Evolutionary conservation across 2,329 filamentous ascomycete species (phyloP), one percentile per base, ranked within the genome.

Genomic region (Macrophomina pseudophaseolina): DNA sequence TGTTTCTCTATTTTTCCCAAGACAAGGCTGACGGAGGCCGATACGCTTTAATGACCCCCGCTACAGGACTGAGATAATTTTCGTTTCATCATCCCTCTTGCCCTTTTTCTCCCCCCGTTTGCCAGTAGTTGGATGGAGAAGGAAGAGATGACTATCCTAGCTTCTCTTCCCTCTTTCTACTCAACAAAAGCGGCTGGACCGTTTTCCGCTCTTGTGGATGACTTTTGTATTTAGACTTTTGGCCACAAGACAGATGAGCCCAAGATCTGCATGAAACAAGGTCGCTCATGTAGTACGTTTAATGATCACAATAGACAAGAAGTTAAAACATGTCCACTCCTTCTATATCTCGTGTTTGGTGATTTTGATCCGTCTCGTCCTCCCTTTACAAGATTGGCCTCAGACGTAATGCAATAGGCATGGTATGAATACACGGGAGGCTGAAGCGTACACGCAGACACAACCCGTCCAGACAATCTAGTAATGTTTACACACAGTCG

Each of bases 21-120:
- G 38, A 49, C 30, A 62, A 48, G 58, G 58, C 58, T 28, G 9
- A 49, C 44, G 58, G 56, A 62, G 58, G 44, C 58, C 58, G n/a
- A 30, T 48, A 49, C 42, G 42, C 44, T 62, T 49, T 62, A 62
- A 62, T 62, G 58, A 49, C 44, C 40, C 23, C 18, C 6, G 58
- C 42, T 9, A 38, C 14, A 62, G 58, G 42, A 44, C 30, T 49
- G 58, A 14, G 46, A 32, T 16, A 23, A 23, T 35, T 35, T 48
- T n/a, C 12, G 9, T 40, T 60, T 44, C 33, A 23, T n/a, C n/a
- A 7, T 44, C 14, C n/a, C 14, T 11, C 28, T 44, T 59, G 5
- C 14, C 14, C 11, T 28, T 12, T 16, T 40, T 38, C 38, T 40
- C 5, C 8, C 18, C 33, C 32, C 52, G 8, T 38, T 62, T 5